A percentile compares a stretch with the other conserved stretches of the same genome.
Conservation (phyloP, 768 basidiomycete species). For the Floccularia luteovirens region DNA sequence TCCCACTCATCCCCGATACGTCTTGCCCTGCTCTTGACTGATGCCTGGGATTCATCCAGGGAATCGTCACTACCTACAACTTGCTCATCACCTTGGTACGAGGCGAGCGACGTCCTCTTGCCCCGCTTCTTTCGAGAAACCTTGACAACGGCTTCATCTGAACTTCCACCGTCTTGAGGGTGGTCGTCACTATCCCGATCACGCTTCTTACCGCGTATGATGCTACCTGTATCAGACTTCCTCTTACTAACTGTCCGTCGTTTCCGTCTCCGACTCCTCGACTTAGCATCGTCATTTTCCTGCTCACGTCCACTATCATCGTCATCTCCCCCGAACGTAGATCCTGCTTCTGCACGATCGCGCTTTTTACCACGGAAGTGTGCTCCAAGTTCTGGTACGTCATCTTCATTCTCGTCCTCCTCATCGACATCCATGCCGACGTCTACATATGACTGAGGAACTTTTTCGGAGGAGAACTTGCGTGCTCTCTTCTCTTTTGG, state of each 20-base stretch:
- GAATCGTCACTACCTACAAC: constrained; percentile 30
- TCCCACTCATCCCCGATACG: constrained; percentile 76
- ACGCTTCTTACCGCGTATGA: constrained; percentile 53
- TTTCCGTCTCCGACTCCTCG: constrained; percentile 43
- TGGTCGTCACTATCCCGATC: constrained; percentile 48
- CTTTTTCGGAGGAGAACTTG: constrained; percentile 42
- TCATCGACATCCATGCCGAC: constrained; percentile 41
- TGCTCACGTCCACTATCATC: constrained; percentile 32
- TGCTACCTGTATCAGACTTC: constrained; percentile 34
- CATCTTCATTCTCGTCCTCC: constrained; percentile 36
- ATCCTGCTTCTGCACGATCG: constrained; percentile 66
- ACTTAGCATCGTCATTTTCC: constrained; percentile 30
- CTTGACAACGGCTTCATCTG: constrained; percentile 16
- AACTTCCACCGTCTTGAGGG: constrained; percentile 33
- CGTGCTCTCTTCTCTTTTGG: constrained; percentile 46
- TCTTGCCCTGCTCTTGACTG: constrained; percentile 47
- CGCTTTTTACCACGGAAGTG: constrained; percentile 62
- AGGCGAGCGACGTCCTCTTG: constrained; percentile 28
- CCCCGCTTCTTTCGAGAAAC: constrained; percentile 46
- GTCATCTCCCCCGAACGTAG: constrained; percentile 61
- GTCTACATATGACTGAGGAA: constrained; percentile 16
- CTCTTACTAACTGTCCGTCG: constrained; percentile 48
- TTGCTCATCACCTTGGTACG: constrained; percentile 25
- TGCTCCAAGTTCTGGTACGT: constrained; percentile 27
- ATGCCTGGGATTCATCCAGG: constrained; percentile 38